Percentiles rank a stretch among this genome's conserved stretches.
Evolutionary conservation across 805 yeast genomes (phyloP).

Genomic region (Metschnikowia continentalis): DNA sequence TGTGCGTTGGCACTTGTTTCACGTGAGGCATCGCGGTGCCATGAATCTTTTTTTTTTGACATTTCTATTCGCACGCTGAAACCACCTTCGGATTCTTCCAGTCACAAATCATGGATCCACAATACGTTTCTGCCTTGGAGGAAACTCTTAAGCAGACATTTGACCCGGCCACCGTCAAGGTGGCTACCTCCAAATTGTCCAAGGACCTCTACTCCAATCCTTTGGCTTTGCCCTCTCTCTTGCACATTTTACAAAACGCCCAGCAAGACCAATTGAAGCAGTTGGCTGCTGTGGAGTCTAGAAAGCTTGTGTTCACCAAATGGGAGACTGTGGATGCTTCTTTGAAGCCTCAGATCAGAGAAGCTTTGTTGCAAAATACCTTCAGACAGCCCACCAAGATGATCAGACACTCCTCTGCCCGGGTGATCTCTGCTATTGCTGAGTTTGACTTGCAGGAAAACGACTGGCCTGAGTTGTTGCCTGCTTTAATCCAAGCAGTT

Average conservation of each 20-base stretch:
- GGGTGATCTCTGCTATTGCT: constrained; percentile 85
- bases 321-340: constrained; percentile 58
- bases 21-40: constrained; percentile 12
- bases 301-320: constrained; percentile 69
- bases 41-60: constrained; percentile 4
- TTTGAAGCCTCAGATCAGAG: constrained; percentile 58
- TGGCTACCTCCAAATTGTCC: constrained; percentile 72
- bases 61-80: background rate
- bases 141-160: constrained; percentile 73
- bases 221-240: constrained; percentile 71
- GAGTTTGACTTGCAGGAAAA: constrained; percentile 59
- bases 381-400: constrained; percentile 60
- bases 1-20: constrained; percentile 3
- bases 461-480: constrained; percentile 75
- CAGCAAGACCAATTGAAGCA: constrained; percentile 72
- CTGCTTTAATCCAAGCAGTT: constrained; percentile 61
- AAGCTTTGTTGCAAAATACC: constrained; percentile 63
- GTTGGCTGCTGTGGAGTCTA: constrained; percentile 93
- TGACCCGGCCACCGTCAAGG: constrained; percentile 78
- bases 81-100: constrained; percentile 4
- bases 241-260: constrained; percentile 73
- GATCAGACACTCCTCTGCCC: constrained; percentile 84
- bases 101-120: constrained; percentile 54
- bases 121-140: constrained; percentile 67
- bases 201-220: constrained; percentile 70